These are phyloP conservation scores for Mrakia blollopis DNA, from an alignment of 768 basidiomycete genomes.

Conservation along the genomic window DNA sequence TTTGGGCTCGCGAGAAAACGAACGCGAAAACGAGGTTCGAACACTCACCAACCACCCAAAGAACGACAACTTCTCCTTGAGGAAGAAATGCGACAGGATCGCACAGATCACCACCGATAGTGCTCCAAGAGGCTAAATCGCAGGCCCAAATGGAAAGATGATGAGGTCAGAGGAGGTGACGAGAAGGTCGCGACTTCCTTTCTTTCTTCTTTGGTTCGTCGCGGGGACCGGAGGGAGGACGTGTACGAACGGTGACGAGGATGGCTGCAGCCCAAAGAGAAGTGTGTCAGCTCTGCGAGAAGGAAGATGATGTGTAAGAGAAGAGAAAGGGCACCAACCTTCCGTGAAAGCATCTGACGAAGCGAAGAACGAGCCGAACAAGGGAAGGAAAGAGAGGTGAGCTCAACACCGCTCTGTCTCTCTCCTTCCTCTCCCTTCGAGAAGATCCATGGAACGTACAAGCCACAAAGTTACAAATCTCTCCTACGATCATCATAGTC, in stretches of 20 bases:
- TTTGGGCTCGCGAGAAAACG: background rate
- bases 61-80: conserved; percentile 86
- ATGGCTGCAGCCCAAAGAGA: conserved; percentile 62
- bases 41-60: conserved; percentile 92
- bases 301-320: background rate
- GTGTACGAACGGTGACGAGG: conserved; percentile 60
- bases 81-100: conserved; percentile 50
- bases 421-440: background rate
- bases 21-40: background rate
- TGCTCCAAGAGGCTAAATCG: conserved; percentile 68
- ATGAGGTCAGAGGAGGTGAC: conserved; percentile 41
- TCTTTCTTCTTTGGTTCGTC: too few relatives aligned
- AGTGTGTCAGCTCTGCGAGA: background rate
- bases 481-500: conserved; percentile 89
- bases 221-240: background rate
- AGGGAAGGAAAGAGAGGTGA: conserved; percentile 32
- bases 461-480: conserved; percentile 44
- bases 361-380: conserved; percentile 34
- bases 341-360: conserved; percentile 87
- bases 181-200: background rate
- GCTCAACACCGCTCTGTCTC: background rate
- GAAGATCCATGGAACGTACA: conserved; percentile 29
- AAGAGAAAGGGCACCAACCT: conserved; percentile 4
- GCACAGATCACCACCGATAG: conserved; percentile 83
- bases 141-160: conserved; percentile 14